phyloP scores from a whole-genome alignment of 2,329 filamentous ascomycete genomes.

The Cercospora sesami region DNA sequence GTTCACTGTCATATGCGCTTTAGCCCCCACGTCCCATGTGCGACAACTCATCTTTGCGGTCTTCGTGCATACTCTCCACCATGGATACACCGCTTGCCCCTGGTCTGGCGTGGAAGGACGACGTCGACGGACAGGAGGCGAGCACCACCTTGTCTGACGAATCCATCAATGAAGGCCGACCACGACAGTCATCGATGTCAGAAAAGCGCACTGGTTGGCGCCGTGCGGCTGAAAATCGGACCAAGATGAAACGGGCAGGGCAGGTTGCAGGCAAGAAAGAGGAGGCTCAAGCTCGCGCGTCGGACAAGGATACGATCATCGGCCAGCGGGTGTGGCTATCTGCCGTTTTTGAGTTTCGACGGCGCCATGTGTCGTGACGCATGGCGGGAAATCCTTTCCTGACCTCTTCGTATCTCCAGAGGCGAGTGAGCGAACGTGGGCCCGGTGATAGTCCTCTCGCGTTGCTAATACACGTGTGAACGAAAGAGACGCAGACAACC shows the following conservation, averaged over 20 bases:
- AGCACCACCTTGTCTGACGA: neutral
- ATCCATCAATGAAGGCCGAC: neutral
- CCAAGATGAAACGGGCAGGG: neutral
- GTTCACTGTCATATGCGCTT: neutral
- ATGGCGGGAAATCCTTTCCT: conserved; percentile 1
- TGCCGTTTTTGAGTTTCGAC: neutral
- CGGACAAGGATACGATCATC: conserved; percentile 1
- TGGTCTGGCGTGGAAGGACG: neutral
- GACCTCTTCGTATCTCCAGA: neutral
- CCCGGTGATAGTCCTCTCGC: neutral
- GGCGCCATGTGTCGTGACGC: conserved; percentile 4
- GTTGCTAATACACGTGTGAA: neutral
- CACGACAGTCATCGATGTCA: neutral
- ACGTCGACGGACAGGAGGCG: neutral
- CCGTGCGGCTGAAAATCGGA: conserved; percentile 1
- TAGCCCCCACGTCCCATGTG: neutral
- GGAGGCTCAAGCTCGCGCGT: conserved; percentile 5
- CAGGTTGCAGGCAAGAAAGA: neutral
- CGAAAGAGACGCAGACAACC: neutral
- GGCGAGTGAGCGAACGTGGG: neutral
- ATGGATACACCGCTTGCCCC: neutral
- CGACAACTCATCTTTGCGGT: neutral
- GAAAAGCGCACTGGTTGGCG: neutral
- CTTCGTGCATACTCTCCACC: neutral
- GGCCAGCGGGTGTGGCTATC: neutral